These are phyloP conservation scores for Jatropha podagrica DNA, from an alignment of 441 rosid species.

Conservation along the genomic window DNA sequence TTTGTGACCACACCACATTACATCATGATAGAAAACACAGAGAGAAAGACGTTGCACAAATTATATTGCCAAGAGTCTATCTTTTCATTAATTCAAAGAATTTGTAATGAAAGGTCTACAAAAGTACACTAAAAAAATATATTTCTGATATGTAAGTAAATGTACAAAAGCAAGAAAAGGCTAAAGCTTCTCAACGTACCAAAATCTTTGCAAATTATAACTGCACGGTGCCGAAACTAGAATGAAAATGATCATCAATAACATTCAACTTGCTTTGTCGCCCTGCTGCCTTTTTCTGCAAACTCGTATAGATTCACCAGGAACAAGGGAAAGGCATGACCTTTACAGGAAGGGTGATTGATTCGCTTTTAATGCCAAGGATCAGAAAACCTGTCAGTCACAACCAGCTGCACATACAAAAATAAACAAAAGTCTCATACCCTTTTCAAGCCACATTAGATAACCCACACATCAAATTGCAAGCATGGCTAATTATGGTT, in stretches of 20 bases:
- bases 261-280: not conserved
- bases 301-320: not conserved
- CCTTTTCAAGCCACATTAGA: conserved; percentile 7
- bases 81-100: conserved; percentile 31
- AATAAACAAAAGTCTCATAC: not conserved
- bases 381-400: conserved; percentile 19
- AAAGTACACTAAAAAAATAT: conserved; percentile 24
- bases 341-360: conserved; percentile 6
- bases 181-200: conserved; percentile 27
- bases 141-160: conserved; percentile 24
- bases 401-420: conserved; percentile 28
- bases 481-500: not conserved
- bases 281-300: not conserved
- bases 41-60: not conserved
- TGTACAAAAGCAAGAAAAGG: conserved; percentile 31
- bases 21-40: not conserved
- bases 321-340: not conserved
- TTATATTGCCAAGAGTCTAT: conserved; percentile 7
- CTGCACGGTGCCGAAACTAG: conserved; percentile 19
- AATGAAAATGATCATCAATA: conserved; percentile 16
- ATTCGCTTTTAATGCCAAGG: conserved; percentile 14
- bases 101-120: conserved; percentile 18
- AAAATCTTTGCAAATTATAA: conserved; percentile 29
- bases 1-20: not conserved
- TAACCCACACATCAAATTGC: not conserved